Percentiles rank a stretch among this genome's conserved stretches.
These are phyloP conservation scores for Agrostemma githago DNA, from an alignment of 148 eudicot species.

Conservation along the genomic window DNA sequence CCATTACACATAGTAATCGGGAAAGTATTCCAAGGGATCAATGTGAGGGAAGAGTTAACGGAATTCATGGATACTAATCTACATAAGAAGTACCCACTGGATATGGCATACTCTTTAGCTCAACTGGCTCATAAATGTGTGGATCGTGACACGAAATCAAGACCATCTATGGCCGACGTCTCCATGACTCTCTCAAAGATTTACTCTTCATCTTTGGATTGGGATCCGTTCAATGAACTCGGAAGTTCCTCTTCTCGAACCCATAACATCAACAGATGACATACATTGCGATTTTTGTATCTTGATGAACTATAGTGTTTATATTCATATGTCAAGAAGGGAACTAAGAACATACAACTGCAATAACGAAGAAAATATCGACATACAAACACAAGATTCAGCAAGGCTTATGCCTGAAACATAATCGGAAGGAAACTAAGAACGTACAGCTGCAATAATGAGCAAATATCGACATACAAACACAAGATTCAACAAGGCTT, in stretches of 20 bases:
- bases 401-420: too few species aligned
- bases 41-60: constrained; percentile 57
- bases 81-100: constrained; percentile 50
- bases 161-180: constrained; percentile 51
- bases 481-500: constrained; percentile 24
- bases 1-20: constrained; percentile 26
- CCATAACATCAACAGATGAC: constrained; percentile 19
- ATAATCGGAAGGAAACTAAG: neutral
- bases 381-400: too few species aligned
- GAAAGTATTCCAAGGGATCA: constrained; percentile 46
- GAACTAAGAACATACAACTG: too few species aligned
- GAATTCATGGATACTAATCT: constrained; percentile 54
- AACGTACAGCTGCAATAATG: neutral
- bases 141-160: constrained; percentile 41
- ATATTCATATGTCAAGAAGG: neutral
- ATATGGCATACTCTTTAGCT: constrained; percentile 68
- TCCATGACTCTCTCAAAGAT: constrained; percentile 54
- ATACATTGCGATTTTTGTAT: neutral
- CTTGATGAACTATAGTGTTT: too few species aligned
- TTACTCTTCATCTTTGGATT: constrained; percentile 57
- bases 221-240: constrained; percentile 74
- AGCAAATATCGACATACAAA: neutral
- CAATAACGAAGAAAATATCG: too few species aligned
- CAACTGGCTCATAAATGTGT: constrained; percentile 59
- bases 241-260: constrained; percentile 29